These are phyloP conservation scores for Nigrospora oryzae DNA, from an alignment of 2,329 filamentous ascomycete genomes.

Conservation along the genomic window DNA sequence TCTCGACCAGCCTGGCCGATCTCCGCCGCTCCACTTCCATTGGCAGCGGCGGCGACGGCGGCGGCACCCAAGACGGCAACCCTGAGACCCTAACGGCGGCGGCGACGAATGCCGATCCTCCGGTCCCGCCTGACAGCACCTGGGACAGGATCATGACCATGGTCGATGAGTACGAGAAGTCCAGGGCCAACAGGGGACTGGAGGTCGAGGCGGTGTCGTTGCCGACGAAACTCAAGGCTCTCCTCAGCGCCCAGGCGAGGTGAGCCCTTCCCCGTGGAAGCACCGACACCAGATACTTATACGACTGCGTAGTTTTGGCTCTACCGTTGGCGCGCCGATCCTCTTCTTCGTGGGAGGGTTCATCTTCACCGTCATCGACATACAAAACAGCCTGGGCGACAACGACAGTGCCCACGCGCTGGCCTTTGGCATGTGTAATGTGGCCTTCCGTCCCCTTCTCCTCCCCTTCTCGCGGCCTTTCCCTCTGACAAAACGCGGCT, in stretches of 20 bases:
- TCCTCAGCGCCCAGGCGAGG: constrained; percentile 20
- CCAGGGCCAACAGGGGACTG: background rate
- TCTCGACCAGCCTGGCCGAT: constrained; percentile 10
- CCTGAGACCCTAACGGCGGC: background rate
- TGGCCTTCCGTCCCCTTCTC: background rate
- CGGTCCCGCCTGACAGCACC: constrained; percentile 8
- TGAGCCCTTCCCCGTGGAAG: constrained; percentile 2
- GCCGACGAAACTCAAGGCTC: constrained; percentile 16
- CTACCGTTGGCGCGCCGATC: constrained; percentile 18
- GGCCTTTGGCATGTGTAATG: constrained; percentile 24
- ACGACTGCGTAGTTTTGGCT: constrained; percentile 14
- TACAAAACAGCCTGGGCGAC: constrained; percentile 16
- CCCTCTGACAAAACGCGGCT: background rate
- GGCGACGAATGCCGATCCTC: constrained; percentile 4
- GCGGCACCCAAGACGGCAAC: no score
- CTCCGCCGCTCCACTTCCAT: no score
- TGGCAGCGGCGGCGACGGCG: background rate
- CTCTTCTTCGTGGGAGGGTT: constrained; percentile 21
- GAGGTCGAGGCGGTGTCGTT: constrained; percentile 12
- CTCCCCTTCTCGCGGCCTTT: background rate
- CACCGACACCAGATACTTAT: background rate
- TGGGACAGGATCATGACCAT: constrained; percentile 20
- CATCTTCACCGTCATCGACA: constrained; percentile 19
- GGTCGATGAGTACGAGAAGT: constrained; percentile 17
- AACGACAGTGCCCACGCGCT: constrained; percentile 21